Percentiles rank a stretch among this genome's conserved stretches.
These are phyloP conservation scores for Litsea cubeba DNA, from an alignment of 164 flowering plant genomes.

Conservation along the genomic window DNA sequence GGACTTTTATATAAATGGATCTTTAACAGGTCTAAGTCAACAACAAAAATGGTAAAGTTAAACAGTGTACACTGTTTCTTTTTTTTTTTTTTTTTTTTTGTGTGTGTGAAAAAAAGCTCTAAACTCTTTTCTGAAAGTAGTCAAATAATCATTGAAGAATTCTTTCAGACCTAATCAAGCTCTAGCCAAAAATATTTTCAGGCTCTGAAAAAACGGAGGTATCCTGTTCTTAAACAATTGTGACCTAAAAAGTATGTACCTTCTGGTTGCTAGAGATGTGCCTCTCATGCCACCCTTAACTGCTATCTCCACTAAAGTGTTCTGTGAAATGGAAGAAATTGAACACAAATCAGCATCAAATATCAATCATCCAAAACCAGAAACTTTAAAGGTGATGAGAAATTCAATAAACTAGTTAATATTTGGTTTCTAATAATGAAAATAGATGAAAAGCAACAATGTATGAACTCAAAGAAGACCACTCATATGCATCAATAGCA, in stretches of 20 bases:
- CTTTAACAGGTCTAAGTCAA: too few relatives aligned
- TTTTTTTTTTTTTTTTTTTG: too few relatives aligned
- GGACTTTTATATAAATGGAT: too few relatives aligned
- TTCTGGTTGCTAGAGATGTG: not conserved
- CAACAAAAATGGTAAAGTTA: too few relatives aligned
- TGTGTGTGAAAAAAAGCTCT: not conserved
- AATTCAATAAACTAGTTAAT: not conserved
- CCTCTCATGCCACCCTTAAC: slow-evolving; percentile 1
- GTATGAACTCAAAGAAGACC: not conserved
- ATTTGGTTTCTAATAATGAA: not conserved
- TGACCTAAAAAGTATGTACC: not conserved
- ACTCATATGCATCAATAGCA: not conserved
- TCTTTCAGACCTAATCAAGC: not conserved
- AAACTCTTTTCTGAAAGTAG: not conserved
- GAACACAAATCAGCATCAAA: not conserved
- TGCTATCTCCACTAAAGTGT: not conserved
- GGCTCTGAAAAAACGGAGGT: not conserved
- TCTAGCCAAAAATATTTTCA: not conserved
- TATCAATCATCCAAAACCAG: not conserved
- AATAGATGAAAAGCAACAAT: not conserved
- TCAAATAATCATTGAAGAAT: not conserved
- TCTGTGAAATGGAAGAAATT: not conserved
- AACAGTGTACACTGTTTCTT: too few relatives aligned
- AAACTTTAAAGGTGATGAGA: not conserved
- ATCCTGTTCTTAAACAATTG: not conserved